Conservation (phyloP, 495 filamentous ascomycete species). For the Penicillium bovifimosum region DNA sequence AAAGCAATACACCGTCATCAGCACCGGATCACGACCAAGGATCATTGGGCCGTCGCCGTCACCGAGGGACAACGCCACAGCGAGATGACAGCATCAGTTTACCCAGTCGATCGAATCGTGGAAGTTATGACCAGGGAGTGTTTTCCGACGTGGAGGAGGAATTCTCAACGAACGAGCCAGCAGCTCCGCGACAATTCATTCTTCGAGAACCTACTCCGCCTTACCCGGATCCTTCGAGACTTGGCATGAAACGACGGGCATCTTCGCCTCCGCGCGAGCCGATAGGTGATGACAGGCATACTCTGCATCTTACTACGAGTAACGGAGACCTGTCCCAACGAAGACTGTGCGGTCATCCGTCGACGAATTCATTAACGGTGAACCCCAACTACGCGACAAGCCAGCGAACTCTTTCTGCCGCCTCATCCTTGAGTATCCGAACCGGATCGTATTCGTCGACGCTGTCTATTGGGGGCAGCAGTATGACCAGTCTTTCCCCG, state of each 20-base stretch:
- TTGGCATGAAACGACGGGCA: slow-evolving; percentile 71
- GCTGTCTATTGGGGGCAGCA: slow-evolving; percentile 62
- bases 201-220: slow-evolving; percentile 53
- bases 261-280: slow-evolving; percentile 76
- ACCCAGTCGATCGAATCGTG: slow-evolving; percentile 47
- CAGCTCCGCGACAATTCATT: slow-evolving; percentile 51
- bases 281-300: slow-evolving; percentile 58
- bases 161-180: slow-evolving; percentile 62
- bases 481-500: slow-evolving; percentile 65
- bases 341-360: slow-evolving; percentile 54
- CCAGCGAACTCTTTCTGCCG: slow-evolving; percentile 66
- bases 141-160: slow-evolving; percentile 60
- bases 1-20: slow-evolving; percentile 44
- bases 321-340: slow-evolving; percentile 63
- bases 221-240: slow-evolving; percentile 37
- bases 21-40: slow-evolving; percentile 37
- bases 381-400: slow-evolving; percentile 50
- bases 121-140: slow-evolving; percentile 58
- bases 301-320: slow-evolving; percentile 49
- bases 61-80: slow-evolving; percentile 41
- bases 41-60: slow-evolving; percentile 30
- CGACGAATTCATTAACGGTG: slow-evolving; percentile 54
- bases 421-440: slow-evolving; percentile 63
- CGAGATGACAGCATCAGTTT: slow-evolving; percentile 43
- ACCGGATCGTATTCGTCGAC: slow-evolving; percentile 71